A percentile compares a stretch with the other conserved stretches of the same genome.
phyloP scores from a whole-genome alignment of 106 monocot genomes.

The Platanthera zijinensis region DNA sequence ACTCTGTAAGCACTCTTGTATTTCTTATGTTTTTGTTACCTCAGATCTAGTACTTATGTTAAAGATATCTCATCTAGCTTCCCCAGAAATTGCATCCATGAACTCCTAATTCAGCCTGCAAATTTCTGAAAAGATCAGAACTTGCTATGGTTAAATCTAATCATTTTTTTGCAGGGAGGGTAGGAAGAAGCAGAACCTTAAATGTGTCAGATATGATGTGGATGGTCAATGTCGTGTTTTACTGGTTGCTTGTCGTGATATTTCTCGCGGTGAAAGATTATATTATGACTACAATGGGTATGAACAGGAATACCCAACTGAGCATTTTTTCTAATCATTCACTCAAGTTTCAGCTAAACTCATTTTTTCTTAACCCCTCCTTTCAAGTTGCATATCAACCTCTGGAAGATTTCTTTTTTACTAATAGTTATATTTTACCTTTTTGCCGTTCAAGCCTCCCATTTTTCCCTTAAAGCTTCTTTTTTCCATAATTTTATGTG shows the following conservation, averaged over 20 bases:
- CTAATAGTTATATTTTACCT: background rate
- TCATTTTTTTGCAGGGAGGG: slow-evolving; percentile 59
- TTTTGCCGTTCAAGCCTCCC: background rate
- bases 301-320: slow-evolving; percentile 81
- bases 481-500: no score
- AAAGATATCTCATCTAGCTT: background rate
- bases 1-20: slow-evolving; percentile 37
- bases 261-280: slow-evolving; percentile 65
- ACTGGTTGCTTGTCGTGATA: slow-evolving; percentile 85
- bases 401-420: background rate
- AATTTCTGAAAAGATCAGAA: background rate
- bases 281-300: slow-evolving; percentile 95
- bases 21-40: background rate
- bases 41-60: background rate
- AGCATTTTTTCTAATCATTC: slow-evolving; percentile 60
- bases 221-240: slow-evolving; percentile 69
- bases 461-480: no score
- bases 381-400: background rate
- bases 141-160: slow-evolving; percentile 1
- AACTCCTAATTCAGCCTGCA: background rate
- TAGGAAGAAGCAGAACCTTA: slow-evolving; percentile 81
- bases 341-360: background rate
- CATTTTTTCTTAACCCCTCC: background rate
- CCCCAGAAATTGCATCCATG: background rate
- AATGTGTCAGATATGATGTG: slow-evolving; percentile 84